phyloP scores from a whole-genome alignment of 306 rosid genomes.

The Comarum palustre region DNA sequence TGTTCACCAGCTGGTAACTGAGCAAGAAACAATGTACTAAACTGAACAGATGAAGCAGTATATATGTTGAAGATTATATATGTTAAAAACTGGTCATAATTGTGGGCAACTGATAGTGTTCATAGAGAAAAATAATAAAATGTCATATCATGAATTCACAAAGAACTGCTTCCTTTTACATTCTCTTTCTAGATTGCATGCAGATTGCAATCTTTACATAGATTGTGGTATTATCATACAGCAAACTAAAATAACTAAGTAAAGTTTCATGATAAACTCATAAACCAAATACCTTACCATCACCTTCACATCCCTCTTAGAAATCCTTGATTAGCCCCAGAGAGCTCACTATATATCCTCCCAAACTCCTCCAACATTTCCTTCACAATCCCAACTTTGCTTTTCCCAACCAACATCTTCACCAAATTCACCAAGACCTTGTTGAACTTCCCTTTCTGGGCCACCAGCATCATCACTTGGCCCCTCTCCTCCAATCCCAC shows the following conservation, averaged over 20 bases:
- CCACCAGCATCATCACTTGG: conserved; percentile 30
- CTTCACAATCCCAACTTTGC: conserved; percentile 40
- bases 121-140: no score
- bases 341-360: conserved; percentile 64
- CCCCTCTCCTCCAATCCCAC: conserved; percentile 39
- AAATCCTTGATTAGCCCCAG: conserved; percentile 51
- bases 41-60: not conserved
- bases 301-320: conserved; percentile 43
- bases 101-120: not conserved
- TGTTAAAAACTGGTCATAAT: not conserved
- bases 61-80: not conserved
- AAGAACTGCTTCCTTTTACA: not conserved
- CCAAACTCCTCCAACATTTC: conserved; percentile 59
- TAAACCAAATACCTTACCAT: conserved; percentile 50
- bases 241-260: conserved; percentile 21
- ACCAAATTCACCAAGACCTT: conserved; percentile 50
- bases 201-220: not conserved
- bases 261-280: conserved; percentile 23
- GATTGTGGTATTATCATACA: conserved; percentile 8
- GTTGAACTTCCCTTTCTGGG: conserved; percentile 39
- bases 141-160: no score
- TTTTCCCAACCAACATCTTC: conserved; percentile 60
- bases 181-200: not conserved
- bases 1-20: no score
- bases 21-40: no score